Percentiles rank a stretch among this genome's conserved stretches.
Conservation (phyloP, 2,329 filamentous ascomycete species). For the Paecilomyces variotii region DNA sequence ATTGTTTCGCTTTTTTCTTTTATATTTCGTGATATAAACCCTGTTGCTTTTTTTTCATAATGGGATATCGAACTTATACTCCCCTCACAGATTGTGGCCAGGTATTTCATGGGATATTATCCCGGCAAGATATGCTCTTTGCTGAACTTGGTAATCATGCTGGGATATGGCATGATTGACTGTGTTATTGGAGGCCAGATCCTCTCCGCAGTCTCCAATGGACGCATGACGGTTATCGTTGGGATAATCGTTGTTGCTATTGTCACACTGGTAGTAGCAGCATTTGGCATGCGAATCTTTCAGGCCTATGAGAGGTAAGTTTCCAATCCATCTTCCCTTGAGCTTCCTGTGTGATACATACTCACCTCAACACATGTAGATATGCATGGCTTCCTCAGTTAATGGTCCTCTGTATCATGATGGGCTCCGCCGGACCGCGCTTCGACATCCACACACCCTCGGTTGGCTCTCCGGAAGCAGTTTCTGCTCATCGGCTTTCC, state of each 20-base stretch:
- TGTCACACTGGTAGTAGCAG: constrained; percentile 26
- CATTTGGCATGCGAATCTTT: constrained; percentile 35
- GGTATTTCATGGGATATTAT: constrained; percentile 38
- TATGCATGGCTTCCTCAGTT: constrained; percentile 36
- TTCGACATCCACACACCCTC: constrained; percentile 27
- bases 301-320: constrained; percentile 36
- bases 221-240: constrained; percentile 29
- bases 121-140: constrained; percentile 33
- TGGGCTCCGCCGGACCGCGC: constrained; percentile 32
- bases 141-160: constrained; percentile 35
- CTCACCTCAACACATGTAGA: constrained; percentile 9
- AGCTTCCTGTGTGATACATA: not conserved
- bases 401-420: constrained; percentile 32
- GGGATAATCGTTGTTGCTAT: constrained; percentile 32
- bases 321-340: not conserved
- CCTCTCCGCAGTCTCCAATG: constrained; percentile 33
- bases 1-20: not conserved
- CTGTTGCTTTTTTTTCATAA: not conserved
- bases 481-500: constrained; percentile 29
- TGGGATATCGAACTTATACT: constrained; percentile 4
- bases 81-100: constrained; percentile 26
- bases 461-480: constrained; percentile 13
- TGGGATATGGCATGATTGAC: constrained; percentile 38
- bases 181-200: constrained; percentile 37
- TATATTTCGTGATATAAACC: not conserved